Conservation (phyloP, 306 rosid species). For the Vigna trinervia region DNA sequence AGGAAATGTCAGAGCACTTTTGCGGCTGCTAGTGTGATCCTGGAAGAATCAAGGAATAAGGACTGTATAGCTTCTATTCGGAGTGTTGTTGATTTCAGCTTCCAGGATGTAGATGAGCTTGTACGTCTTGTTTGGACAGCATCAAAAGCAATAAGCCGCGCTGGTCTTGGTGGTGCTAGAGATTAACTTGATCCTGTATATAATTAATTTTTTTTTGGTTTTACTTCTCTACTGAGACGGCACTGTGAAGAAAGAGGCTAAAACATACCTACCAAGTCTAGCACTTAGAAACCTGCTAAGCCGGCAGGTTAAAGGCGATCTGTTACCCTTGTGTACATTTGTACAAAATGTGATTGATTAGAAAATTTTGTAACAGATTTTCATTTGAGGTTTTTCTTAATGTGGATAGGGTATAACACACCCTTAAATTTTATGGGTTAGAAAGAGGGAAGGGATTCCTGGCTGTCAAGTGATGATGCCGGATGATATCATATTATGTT, state of each 20-base stretch:
- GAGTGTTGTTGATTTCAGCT: constrained; percentile 78
- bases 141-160: constrained; percentile 59
- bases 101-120: constrained; percentile 83
- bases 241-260: constrained; percentile 50
- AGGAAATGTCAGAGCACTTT: constrained; percentile 68
- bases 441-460: constrained; percentile 54
- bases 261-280: constrained; percentile 44
- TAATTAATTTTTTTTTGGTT: constrained; percentile 45
- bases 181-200: constrained; percentile 71
- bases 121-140: constrained; percentile 64
- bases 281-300: constrained; percentile 55
- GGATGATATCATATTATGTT: constrained; percentile 49
- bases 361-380: constrained; percentile 63
- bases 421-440: constrained; percentile 59
- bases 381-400: constrained; percentile 52
- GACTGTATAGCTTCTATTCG: constrained; percentile 61
- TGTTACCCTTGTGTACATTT: constrained; percentile 70
- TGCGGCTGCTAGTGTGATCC: constrained; percentile 48
- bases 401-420: constrained; percentile 58
- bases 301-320: constrained; percentile 46
- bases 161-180: constrained; percentile 68
- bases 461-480: constrained; percentile 39
- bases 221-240: constrained; percentile 49
- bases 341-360: constrained; percentile 80
- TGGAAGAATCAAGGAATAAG: constrained; percentile 60